Conservation (phyloP, 805 yeast genomes). For the Debaryomyces prosopidis region DNA sequence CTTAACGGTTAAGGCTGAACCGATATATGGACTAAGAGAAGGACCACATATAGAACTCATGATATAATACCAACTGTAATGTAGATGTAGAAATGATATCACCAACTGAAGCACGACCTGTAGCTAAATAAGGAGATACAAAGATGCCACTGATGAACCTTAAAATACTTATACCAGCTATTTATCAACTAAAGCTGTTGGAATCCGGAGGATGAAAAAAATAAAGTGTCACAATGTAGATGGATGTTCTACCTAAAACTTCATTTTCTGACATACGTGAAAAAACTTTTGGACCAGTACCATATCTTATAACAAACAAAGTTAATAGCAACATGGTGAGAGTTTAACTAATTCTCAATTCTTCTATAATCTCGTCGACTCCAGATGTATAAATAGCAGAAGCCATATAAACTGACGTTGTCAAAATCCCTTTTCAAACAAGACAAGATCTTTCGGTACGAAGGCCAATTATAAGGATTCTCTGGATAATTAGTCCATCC, state of each 20-base stretch:
- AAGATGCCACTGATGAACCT: constrained; percentile 53
- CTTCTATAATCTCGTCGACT: constrained; percentile 35
- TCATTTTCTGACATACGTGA: constrained; percentile 58
- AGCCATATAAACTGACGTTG: constrained; percentile 54
- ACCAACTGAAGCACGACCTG: constrained; percentile 53
- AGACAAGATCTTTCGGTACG: constrained; percentile 36
- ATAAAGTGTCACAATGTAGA: constrained; percentile 43
- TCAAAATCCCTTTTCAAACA: constrained; percentile 42
- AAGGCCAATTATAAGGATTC: constrained; percentile 59
- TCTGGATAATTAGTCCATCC: constrained; percentile 52
- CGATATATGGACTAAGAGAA: constrained; percentile 53
- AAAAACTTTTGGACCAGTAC: constrained; percentile 56
- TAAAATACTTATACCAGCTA: constrained; percentile 48
- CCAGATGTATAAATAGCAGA: constrained; percentile 54
- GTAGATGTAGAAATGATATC: constrained; percentile 43
- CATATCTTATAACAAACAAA: constrained; percentile 55
- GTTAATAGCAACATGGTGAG: constrained; percentile 50
- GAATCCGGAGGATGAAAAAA: constrained; percentile 51
- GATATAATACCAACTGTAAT: constrained; percentile 44
- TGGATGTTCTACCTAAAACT: constrained; percentile 47
- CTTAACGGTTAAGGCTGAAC: constrained; percentile 46
- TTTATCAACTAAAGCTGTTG: constrained; percentile 48
- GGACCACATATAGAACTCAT: constrained; percentile 58
- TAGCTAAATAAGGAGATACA: constrained; percentile 52
- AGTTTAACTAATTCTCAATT: constrained; percentile 42